A percentile compares a stretch with the other conserved stretches of the same genome.
Evolutionary conservation across 345 rosid species (phyloP).

Genomic region (Murraya koenigii): DNA sequence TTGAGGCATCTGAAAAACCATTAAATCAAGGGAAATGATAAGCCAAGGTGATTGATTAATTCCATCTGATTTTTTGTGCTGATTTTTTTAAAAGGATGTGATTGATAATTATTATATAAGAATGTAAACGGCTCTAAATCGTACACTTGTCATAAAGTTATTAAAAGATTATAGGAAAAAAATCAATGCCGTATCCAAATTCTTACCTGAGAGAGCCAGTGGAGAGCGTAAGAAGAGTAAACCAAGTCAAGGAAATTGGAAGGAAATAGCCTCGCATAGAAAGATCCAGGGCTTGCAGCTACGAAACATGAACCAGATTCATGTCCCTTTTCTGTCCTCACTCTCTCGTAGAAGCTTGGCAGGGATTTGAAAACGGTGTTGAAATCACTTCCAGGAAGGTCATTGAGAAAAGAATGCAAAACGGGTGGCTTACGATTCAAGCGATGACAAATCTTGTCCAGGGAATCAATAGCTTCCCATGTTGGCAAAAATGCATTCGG

Average conservation of each 20-base stretch:
- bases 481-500: neutral
- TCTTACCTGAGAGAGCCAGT: constrained; percentile 16
- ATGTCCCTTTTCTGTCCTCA: neutral
- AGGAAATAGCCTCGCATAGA: constrained; percentile 25
- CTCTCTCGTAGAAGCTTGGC: constrained; percentile 15
- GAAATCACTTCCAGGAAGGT: constrained; percentile 28
- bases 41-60: neutral
- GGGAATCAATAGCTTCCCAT: neutral
- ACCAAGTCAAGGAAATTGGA: constrained; percentile 19
- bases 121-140: too few species aligned
- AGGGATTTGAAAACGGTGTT: constrained; percentile 15
- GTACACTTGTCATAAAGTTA: too few species aligned
- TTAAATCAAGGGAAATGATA: neutral
- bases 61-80: too few species aligned
- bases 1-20: neutral
- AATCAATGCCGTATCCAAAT: too few species aligned
- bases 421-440: neutral
- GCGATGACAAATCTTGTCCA: neutral
- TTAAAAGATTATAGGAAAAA: too few species aligned
- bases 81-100: too few species aligned
- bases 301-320: constrained; percentile 7
- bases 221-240: constrained; percentile 25
- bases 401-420: constrained; percentile 17
- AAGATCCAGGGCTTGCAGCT: constrained; percentile 23
- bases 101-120: too few species aligned